A percentile compares a stretch with the other conserved stretches of the same genome.
Evolutionary conservation across 83 land plant species (phyloP).

Genomic region (Diphasiastrum complanatum): DNA sequence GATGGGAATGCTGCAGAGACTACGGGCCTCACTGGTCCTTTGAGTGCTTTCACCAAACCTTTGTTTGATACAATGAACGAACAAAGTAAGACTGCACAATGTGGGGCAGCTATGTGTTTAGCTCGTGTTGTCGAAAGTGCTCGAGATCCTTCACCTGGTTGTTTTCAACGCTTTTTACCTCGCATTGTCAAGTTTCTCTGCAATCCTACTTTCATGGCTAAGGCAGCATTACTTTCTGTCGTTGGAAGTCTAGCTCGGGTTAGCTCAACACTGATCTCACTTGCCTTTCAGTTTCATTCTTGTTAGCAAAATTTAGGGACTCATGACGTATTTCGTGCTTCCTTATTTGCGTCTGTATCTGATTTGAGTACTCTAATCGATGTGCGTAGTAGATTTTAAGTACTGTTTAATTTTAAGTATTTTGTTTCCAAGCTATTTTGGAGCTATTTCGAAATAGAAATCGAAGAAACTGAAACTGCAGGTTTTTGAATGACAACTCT

Average conservation of each 20-base stretch:
- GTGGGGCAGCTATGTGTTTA: constrained; percentile 29
- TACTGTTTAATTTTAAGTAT: no score
- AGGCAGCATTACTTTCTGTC: constrained; percentile 22
- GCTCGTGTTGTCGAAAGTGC: constrained; percentile 20
- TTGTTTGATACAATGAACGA: constrained; percentile 26
- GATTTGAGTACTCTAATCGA: neutral
- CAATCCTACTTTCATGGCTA: constrained; percentile 21
- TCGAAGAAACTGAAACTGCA: no score
- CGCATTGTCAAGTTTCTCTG: constrained; percentile 21
- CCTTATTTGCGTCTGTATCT: neutral
- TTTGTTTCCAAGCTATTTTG: no score
- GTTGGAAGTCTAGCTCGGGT: constrained; percentile 24
- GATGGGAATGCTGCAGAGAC: neutral
- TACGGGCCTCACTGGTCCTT: constrained; percentile 5
- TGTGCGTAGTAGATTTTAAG: no score
- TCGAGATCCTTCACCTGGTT: constrained; percentile 9
- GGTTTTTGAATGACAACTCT: no score
- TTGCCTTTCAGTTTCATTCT: neutral
- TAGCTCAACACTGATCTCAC: neutral
- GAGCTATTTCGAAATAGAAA: no score
- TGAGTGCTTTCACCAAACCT: constrained; percentile 25
- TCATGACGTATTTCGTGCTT: neutral
- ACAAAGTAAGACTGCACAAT: constrained; percentile 20
- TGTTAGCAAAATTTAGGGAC: neutral
- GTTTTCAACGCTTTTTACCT: constrained; percentile 22